Conservation (phyloP, 2,329 filamentous ascomycete genomes). For the Alternaria sp. region DNA sequence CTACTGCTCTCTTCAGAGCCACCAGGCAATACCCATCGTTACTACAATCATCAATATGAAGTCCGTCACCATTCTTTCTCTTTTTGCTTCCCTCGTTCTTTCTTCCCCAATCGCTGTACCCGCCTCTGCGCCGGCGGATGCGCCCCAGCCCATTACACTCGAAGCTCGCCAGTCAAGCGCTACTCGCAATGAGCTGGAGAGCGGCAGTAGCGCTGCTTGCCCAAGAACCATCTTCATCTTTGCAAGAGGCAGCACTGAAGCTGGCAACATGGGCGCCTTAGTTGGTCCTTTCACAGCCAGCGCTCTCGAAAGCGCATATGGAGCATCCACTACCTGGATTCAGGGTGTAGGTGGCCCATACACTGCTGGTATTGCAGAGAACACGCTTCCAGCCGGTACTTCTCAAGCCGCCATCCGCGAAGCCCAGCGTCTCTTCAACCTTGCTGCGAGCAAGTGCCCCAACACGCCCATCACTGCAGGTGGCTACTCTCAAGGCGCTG, state of each 20-base stretch:
- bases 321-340: slow-evolving; percentile 21
- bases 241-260: slow-evolving; percentile 23
- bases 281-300: slow-evolving; percentile 14
- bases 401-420: slow-evolving; percentile 37
- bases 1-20: not conserved
- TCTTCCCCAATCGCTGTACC: slow-evolving; percentile 4
- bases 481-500: slow-evolving; percentile 50
- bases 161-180: slow-evolving; percentile 9
- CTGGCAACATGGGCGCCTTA: slow-evolving; percentile 23
- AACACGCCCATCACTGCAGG: slow-evolving; percentile 45
- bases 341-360: slow-evolving; percentile 43
- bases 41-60: slow-evolving; percentile 3
- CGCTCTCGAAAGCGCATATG: slow-evolving; percentile 16
- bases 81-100: slow-evolving; percentile 1
- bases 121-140: not conserved
- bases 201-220: slow-evolving; percentile 17
- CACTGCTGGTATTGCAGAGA: slow-evolving; percentile 41
- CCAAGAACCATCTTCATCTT: slow-evolving; percentile 29
- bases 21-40: not conserved
- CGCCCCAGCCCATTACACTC: not conserved
- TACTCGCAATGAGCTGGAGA: slow-evolving; percentile 22
- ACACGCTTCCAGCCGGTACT: slow-evolving; percentile 39
- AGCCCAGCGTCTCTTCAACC: slow-evolving; percentile 41
- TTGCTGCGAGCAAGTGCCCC: slow-evolving; percentile 48
- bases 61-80: slow-evolving; percentile 2